phyloP scores from a whole-genome alignment of 257 asterid genomes.

The Solanum piurae region DNA sequence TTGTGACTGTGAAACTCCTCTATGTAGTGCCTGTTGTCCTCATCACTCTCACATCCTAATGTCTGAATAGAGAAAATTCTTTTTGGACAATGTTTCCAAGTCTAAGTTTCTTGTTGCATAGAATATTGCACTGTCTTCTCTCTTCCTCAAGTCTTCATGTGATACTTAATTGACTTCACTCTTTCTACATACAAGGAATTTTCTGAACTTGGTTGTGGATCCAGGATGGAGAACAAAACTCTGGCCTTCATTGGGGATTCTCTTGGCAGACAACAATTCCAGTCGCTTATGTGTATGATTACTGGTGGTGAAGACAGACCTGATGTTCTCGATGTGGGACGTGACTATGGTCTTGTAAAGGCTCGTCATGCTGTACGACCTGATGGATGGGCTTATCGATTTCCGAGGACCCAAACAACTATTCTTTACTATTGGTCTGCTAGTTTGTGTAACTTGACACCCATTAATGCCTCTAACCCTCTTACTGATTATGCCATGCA shows the following conservation, averaged over 20 bases:
- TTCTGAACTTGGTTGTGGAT: slow-evolving; percentile 5
- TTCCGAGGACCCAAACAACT: slow-evolving; percentile 71
- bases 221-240: slow-evolving; percentile 80
- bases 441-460: slow-evolving; percentile 74
- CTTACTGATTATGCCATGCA: slow-evolving; percentile 69
- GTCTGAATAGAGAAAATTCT: neutral
- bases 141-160: neutral
- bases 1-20: neutral
- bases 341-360: slow-evolving; percentile 72
- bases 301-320: slow-evolving; percentile 72
- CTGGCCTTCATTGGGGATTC: slow-evolving; percentile 92
- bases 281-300: slow-evolving; percentile 91
- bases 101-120: neutral
- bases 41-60: neutral
- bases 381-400: slow-evolving; percentile 93
- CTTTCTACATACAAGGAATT: neutral
- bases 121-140: neutral
- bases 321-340: slow-evolving; percentile 67
- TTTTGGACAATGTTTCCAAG: neutral
- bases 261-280: slow-evolving; percentile 91
- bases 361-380: slow-evolving; percentile 78
- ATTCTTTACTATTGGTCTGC: slow-evolving; percentile 95
- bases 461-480: slow-evolving; percentile 33
- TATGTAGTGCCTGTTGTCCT: neutral
- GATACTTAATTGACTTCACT: neutral